These are phyloP conservation scores for Thalassia testudinum DNA, from an alignment of 116 monocot species.

Conservation along the genomic window DNA sequence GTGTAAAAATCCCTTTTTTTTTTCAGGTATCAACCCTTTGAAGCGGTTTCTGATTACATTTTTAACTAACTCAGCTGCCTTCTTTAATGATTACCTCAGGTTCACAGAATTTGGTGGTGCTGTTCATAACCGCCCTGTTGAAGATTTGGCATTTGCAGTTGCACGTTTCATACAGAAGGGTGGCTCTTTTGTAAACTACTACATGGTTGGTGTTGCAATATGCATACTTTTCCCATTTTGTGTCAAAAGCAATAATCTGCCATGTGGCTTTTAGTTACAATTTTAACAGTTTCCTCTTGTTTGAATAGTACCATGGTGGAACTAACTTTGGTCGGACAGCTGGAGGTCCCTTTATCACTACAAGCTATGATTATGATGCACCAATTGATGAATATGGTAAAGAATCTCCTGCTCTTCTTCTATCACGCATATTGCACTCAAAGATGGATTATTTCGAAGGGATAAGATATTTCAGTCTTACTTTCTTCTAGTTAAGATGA, in stretches of 20 bases:
- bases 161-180: slow-evolving; percentile 92
- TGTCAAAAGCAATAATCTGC: neutral
- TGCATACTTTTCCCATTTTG: neutral
- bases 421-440: too few relatives aligned
- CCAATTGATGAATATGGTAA: slow-evolving; percentile 27
- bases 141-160: slow-evolving; percentile 96
- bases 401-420: neutral
- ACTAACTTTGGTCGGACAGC: slow-evolving; percentile 44
- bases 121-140: slow-evolving; percentile 61
- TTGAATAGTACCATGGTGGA: slow-evolving; percentile 40
- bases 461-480: too few relatives aligned
- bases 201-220: slow-evolving; percentile 54
- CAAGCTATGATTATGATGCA: slow-evolving; percentile 32
- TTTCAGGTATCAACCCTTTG: too few relatives aligned
- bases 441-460: too few relatives aligned
- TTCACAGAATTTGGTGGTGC: slow-evolving; percentile 93
- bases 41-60: too few relatives aligned
- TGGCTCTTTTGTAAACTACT: slow-evolving; percentile 94
- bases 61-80: neutral
- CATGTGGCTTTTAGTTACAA: neutral
- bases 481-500: too few relatives aligned
- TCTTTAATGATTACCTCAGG: slow-evolving; percentile 20
- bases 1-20: too few relatives aligned
- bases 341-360: slow-evolving; percentile 42
- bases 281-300: neutral